These are phyloP conservation scores for Hypoxylon sp. DNA, from an alignment of 2,329 filamentous ascomycete species.

Conservation along the genomic window DNA sequence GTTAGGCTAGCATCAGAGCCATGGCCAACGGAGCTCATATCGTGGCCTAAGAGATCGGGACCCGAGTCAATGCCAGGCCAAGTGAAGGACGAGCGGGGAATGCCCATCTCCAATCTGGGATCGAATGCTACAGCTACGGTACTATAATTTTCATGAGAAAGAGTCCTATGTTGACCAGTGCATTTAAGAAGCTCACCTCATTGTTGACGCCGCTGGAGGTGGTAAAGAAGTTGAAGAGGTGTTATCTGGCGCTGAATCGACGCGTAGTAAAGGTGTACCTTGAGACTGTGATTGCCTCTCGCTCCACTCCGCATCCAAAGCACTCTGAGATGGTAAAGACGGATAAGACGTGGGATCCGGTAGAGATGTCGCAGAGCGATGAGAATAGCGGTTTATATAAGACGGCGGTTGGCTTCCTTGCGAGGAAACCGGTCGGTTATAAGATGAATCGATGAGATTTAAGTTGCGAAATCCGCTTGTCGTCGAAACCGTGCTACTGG, in stretches of 20 bases:
- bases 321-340: conserved; percentile 47
- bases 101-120: conserved; percentile 66
- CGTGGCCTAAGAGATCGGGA: conserved; percentile 60
- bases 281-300: conserved; percentile 44
- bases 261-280: conserved; percentile 49
- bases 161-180: conserved; percentile 1
- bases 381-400: conserved; percentile 51
- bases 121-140: conserved; percentile 67
- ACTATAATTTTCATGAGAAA: conserved; percentile 51
- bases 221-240: conserved; percentile 44
- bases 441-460: conserved; percentile 49
- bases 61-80: conserved; percentile 65
- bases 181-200: conserved; percentile 56
- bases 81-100: conserved; percentile 63
- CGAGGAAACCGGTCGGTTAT: conserved; percentile 46
- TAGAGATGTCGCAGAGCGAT: conserved; percentile 48
- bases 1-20: conserved; percentile 67
- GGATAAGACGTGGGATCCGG: conserved; percentile 52
- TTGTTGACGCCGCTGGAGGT: conserved; percentile 50
- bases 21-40: conserved; percentile 63
- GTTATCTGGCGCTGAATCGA: conserved; percentile 55
- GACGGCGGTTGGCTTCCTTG: conserved; percentile 47
- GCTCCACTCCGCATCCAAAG: conserved; percentile 54
- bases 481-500: conserved; percentile 53
- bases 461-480: conserved; percentile 50